A percentile compares a stretch with the other conserved stretches of the same genome.
Evolutionary conservation across 805 yeast genomes (phyloP).

Genomic region (Yarrowia sp.): DNA sequence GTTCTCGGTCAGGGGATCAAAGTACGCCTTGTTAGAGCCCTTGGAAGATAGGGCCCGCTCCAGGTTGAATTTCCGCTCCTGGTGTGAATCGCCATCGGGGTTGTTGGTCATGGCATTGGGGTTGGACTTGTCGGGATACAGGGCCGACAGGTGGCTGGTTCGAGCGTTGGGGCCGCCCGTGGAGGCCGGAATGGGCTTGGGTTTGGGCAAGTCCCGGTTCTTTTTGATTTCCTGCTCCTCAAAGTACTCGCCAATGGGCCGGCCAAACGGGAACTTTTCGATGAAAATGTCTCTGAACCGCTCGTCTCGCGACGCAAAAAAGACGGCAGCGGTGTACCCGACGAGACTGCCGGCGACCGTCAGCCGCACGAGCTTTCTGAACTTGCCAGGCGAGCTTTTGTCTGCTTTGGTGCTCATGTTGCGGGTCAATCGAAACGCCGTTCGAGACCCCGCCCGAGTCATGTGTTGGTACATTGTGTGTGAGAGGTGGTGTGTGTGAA

Average conservation of each 20-base stretch:
- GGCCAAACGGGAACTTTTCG: slow-evolving; percentile 40
- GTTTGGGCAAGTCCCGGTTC: slow-evolving; percentile 14
- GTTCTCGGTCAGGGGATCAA: slow-evolving; percentile 40
- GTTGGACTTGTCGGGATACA: slow-evolving; percentile 23
- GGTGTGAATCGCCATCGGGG: slow-evolving; percentile 28
- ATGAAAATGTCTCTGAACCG: slow-evolving; percentile 38
- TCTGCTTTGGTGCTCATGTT: slow-evolving; percentile 21
- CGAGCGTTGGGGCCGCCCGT: background rate
- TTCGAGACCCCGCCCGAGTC: slow-evolving; percentile 10
- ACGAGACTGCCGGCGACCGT: background rate
- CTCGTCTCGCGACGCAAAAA: slow-evolving; percentile 39
- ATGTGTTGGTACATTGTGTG: slow-evolving; percentile 10
- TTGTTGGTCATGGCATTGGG: slow-evolving; percentile 26
- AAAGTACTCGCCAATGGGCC: slow-evolving; percentile 39
- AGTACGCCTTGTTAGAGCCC: slow-evolving; percentile 13
- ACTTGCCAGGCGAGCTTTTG: slow-evolving; percentile 20
- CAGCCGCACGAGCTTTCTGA: slow-evolving; percentile 4
- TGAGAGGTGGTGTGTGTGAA: no score
- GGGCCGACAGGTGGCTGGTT: slow-evolving; percentile 26
- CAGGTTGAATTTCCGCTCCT: slow-evolving; percentile 17
- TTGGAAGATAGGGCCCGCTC: slow-evolving; percentile 27
- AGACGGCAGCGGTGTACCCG: slow-evolving; percentile 26
- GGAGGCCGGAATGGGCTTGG: slow-evolving; percentile 6
- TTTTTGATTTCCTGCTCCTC: slow-evolving; percentile 38
- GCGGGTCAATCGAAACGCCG: background rate